Evolutionary conservation across 2,329 filamentous ascomycete species (phyloP), one percentile per base, ranked within the genome.

Genomic region (Pseudogymnoascus sp.): DNA sequence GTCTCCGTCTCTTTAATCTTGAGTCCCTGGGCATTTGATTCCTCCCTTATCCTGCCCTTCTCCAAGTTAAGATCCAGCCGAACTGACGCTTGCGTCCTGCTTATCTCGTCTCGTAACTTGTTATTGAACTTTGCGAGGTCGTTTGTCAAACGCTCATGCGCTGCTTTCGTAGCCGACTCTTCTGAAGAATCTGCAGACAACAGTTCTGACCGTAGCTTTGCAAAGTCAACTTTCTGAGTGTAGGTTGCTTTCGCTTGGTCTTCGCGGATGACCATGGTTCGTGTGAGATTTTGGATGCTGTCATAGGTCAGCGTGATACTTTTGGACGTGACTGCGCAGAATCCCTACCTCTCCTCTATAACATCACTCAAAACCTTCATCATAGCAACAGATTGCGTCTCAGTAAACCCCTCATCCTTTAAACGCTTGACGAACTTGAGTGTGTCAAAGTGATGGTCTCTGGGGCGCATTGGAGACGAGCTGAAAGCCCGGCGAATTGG

Each of bases 1-100:
- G 93, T 96, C 79, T 99, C 95, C 11, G 95, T 97, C 82, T 99
- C 95, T 80, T 96, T 97, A 72, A 99, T 91, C 80, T 96, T 96
- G 77, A 99, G 86, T 76, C 99, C 95, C 78, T 97, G 95, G 64
- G 90, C 89, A 68, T 96, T 96, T 16, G 93, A 92, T 80, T 99
- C 95, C 77, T 99, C 95, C 66, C 95, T 82, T 69, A 97, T 99
- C 66, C 95, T 84, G 13, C 95, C 95, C 79, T 99, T 99, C 74
- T 99, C 95, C 53, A 99, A 79, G 76, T 97, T 99, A 65, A 99
- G 79, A 76, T 99, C 95, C 53, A 99, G 79, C 65, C 93, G 83
- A 38, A 97, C 93, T 66, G 89, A 93, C 5, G 93, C 93, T 77
- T 97, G 93, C 2, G 95, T 97, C 47, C 95, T 85, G 64, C 91